A percentile compares a stretch with the other conserved stretches of the same genome.
Evolutionary conservation across 2,329 filamentous ascomycete species (phyloP).

Genomic region (Trichothecium sympodiale): DNA sequence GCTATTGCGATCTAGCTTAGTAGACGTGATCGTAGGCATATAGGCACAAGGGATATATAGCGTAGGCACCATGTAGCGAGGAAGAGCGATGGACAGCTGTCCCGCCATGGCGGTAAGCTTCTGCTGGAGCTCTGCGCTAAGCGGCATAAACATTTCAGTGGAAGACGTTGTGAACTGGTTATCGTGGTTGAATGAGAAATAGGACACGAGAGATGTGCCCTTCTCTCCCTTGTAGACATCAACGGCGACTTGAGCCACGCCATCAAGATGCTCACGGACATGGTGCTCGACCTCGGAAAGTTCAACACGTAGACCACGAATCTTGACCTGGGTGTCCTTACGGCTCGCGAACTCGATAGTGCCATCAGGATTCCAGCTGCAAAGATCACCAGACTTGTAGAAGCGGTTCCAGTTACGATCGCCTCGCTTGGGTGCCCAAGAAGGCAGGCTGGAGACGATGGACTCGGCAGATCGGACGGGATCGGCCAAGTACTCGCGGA

Average conservation of each 20-base stretch:
- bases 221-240: not conserved
- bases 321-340: conserved; percentile 3
- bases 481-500: conserved; percentile 34
- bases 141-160: conserved; percentile 7
- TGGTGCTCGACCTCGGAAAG: not conserved
- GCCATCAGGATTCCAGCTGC: not conserved
- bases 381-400: not conserved
- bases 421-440: conserved; percentile 2
- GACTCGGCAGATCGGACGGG: conserved; percentile 14
- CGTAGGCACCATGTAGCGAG: conserved; percentile 11
- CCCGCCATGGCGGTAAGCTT: conserved; percentile 8
- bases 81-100: conserved; percentile 6
- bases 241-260: not conserved
- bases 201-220: not conserved
- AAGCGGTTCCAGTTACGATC: conserved; percentile 2
- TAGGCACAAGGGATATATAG: conserved; percentile 10
- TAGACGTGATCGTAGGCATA: conserved; percentile 10
- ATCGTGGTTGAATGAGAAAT: not conserved
- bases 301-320: conserved; percentile 1
- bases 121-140: conserved; percentile 4
- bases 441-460: conserved; percentile 1
- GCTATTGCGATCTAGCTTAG: conserved; percentile 8
- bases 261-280: not conserved
- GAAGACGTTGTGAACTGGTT: not conserved
- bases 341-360: not conserved